Percentiles rank a stretch among this genome's conserved stretches.
These are phyloP conservation scores for Solanum dulcamara DNA, from an alignment of 257 asterid species.

Conservation along the genomic window DNA sequence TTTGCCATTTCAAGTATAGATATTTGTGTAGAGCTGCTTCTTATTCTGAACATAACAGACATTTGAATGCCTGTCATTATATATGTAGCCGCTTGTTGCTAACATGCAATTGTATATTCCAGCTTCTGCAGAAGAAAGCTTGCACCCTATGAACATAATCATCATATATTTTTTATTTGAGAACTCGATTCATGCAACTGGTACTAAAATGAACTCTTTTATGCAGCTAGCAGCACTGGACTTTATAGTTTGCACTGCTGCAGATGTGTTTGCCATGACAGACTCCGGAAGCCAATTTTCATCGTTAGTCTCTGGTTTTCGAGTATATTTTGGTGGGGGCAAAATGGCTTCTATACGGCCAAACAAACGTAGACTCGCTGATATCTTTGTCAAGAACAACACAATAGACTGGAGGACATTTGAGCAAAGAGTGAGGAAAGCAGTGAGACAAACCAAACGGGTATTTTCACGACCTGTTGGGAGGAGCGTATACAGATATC, in stretches of 20 bases:
- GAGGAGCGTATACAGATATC: constrained; percentile 87
- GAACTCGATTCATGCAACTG: not conserved
- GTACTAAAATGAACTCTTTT: not conserved
- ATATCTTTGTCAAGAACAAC: constrained; percentile 74
- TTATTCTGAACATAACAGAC: not conserved
- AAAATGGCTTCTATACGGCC: constrained; percentile 92
- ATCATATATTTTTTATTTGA: not conserved
- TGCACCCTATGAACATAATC: not conserved
- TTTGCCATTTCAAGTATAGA: not conserved
- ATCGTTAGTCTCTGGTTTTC: constrained; percentile 78
- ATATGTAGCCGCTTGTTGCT: not conserved
- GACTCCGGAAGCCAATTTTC: constrained; percentile 98
- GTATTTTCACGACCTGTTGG: constrained; percentile 86
- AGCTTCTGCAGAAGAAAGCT: not conserved
- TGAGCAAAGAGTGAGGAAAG: constrained; percentile 85
- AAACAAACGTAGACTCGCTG: constrained; percentile 92
- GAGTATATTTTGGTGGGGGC: constrained; percentile 82
- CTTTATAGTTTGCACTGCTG: constrained; percentile 83
- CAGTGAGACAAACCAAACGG: constrained; percentile 84
- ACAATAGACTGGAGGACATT: constrained; percentile 91
- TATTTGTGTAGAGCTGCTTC: not conserved
- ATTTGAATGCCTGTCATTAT: not conserved
- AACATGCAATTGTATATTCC: not conserved
- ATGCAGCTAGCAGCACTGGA: constrained; percentile 95
- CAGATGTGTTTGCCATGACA: constrained; percentile 93